Base-by-base conservation (phyloP, 169 alveolate genomes). In the Neospora caninum region DNA sequence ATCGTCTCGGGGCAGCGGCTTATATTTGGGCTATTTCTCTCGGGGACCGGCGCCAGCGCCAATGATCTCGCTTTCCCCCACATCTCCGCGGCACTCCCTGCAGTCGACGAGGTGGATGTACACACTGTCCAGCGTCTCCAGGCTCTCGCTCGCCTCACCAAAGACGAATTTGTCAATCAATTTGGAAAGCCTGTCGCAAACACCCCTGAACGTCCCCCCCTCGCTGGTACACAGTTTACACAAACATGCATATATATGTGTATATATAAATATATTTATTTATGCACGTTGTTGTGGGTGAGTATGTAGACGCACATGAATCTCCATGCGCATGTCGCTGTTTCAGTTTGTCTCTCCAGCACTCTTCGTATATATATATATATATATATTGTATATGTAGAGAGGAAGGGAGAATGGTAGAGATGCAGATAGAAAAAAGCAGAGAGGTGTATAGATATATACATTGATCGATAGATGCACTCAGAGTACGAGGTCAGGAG, bases 1-100 rank as follows among this genome's bases (percentile, higher is more conserved):
- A 78, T 78, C 45, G n/a, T 78, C 86, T 78, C 86, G 27, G 86
- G 86, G 86, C 49, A 78, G 39, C 86, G 86, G 86, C 86, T 78
- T n/a, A 2, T 82, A 16, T 82, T 82, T 67, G 89, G 89, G 10
- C 16, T 82, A 36, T 42, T 82, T 18, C 67, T 82, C 2, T 4
- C 67, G 64, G 89, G 89, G 43, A 82, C 89, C 16, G 69, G 38
- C 20, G 89, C 18, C 38, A 41, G 43, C 34, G 31, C 6, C 6
- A 82, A 82, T 36, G 39, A 13, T 2, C 89, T 82, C 25, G 69
- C 36, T 41, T 82, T 82, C 64, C 89, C 89, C 16, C 53, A 82
- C 89, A 78, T 78, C 27, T 78, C 43, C 18, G 86, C 86, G 45
- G 86, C 86, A 25, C 64, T 82, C 53, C 64, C 53, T 31, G 18